A percentile compares a stretch with the other conserved stretches of the same genome.
These are phyloP conservation scores for Phytophthora pistaciae DNA, from an alignment of 352 stramenopile species.

Conservation along the genomic window DNA sequence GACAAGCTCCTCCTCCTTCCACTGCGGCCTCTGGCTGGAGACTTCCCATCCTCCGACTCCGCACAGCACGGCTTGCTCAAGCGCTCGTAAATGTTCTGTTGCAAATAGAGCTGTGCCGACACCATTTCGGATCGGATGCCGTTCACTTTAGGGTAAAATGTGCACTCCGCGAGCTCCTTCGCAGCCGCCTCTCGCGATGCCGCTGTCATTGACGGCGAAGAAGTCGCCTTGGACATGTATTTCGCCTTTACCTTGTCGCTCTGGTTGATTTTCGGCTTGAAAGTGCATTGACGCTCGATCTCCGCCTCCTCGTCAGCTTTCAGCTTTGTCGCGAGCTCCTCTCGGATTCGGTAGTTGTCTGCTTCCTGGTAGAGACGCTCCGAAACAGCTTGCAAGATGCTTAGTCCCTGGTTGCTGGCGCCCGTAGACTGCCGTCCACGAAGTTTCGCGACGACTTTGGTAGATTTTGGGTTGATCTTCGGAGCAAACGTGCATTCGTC, in stretches of 20 bases:
- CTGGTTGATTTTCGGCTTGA: constrained; percentile 72
- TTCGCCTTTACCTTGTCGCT: constrained; percentile 78
- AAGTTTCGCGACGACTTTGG: constrained; percentile 71
- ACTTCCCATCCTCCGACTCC: constrained; percentile 26
- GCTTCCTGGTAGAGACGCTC: constrained; percentile 84
- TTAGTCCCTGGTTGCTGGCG: constrained; percentile 27
- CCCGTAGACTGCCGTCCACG: constrained; percentile 45
- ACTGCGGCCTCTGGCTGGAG: constrained; percentile 24
- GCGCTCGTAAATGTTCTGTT: constrained; percentile 89
- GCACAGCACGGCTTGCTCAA: constrained; percentile 70
- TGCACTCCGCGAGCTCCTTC: constrained; percentile 79
- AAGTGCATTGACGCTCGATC: constrained; percentile 79
- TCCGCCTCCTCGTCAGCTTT: constrained; percentile 81
- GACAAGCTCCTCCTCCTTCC: constrained; percentile 42
- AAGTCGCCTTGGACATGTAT: constrained; percentile 61
- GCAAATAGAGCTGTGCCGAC: constrained; percentile 84
- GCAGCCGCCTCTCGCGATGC: constrained; percentile 66
- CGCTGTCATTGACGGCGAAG: constrained; percentile 52
- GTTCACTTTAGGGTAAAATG: constrained; percentile 85
- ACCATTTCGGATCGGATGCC: constrained; percentile 78
- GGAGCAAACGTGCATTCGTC: constrained; percentile 83
- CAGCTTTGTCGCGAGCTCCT: constrained; percentile 67
- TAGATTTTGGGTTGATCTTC: constrained; percentile 80
- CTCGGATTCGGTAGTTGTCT: constrained; percentile 76
- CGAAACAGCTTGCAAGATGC: constrained; percentile 50